Conservation (phyloP, 345 rosid species). For the Fremontodendron californicum region DNA sequence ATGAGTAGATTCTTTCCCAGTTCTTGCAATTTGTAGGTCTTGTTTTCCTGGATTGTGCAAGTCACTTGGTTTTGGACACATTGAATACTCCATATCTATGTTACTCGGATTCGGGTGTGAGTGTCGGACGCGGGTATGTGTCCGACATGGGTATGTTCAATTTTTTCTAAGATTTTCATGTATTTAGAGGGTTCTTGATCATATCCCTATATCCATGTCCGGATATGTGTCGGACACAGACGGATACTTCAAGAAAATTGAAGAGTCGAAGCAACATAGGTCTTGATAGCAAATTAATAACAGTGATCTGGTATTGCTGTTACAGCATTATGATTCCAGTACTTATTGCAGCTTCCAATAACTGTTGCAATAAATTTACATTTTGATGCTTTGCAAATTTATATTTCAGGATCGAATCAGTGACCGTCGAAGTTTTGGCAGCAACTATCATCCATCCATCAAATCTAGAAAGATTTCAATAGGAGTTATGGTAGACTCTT, state of each 20-base stretch:
- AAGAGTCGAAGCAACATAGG: too few relatives aligned
- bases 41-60: not conserved
- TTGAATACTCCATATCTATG: too few relatives aligned
- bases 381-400: constrained; percentile 7
- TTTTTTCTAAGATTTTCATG: too few relatives aligned
- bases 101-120: too few relatives aligned
- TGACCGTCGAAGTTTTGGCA: constrained; percentile 53
- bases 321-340: not conserved
- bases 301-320: not conserved
- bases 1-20: not conserved
- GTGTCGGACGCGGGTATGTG: too few relatives aligned
- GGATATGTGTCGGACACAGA: too few relatives aligned
- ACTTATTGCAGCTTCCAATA: not conserved
- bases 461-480: constrained; percentile 80
- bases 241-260: too few relatives aligned
- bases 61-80: not conserved
- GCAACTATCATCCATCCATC: constrained; percentile 51
- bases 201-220: too few relatives aligned
- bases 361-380: not conserved
- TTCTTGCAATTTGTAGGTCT: not conserved
- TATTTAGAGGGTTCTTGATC: too few relatives aligned
- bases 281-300: too few relatives aligned
- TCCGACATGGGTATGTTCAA: too few relatives aligned
- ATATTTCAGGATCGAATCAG: constrained; percentile 54
- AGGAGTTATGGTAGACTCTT: constrained; percentile 60